Base-by-base conservation (phyloP, 257 asterid species). In the Petrea volubilis region DNA sequence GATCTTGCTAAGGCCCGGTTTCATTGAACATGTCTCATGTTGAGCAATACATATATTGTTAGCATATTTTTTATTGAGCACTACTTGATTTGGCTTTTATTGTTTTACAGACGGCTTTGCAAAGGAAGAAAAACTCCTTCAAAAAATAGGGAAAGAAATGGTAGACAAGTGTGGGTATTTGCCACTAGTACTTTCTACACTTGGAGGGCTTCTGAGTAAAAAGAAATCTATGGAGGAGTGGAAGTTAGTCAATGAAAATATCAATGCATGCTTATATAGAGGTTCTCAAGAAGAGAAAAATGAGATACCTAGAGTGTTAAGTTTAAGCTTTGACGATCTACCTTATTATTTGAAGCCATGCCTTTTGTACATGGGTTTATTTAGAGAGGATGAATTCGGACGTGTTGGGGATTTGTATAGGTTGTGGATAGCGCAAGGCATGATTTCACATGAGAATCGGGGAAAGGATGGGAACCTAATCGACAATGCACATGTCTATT, bases 321-420 rank as follows among this genome's bases (percentile, higher is more conserved):
- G 14, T 31, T 47, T 60, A 60, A 60, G 75, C 44, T 60, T 46
- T 15, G 44, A 60, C 14, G 53, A 71, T 5, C 28, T 71, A 13
- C 68, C 75, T 21, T 60, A 28, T 60, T 21, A 40, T 14, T 71
- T 71, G 60, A 71, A 71, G 61, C 75, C 75, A 23, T 71, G 77
- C 20, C 52, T 72, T 51, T 57, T 72, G 8, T 51, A 14, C 3
- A 24, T 72, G 8, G 71, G 64, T 10, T 60, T 14, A 23, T 38
- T 24, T 28, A 38, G 23, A 38, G 65, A 38, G 34, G 71, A 49
- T 7, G 13, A 60, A 24, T 7, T 12, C 5, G 61, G 62, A 61
- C 0, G 0, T 17, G 56, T 15, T 12, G 18, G 8, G 1, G 9
- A 1, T 1, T 15, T 72, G 3, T 62, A 24, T 13, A 23, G 28